phyloP scores from a whole-genome alignment of 257 asterid species.

The Jacaranda mimosifolia region DNA sequence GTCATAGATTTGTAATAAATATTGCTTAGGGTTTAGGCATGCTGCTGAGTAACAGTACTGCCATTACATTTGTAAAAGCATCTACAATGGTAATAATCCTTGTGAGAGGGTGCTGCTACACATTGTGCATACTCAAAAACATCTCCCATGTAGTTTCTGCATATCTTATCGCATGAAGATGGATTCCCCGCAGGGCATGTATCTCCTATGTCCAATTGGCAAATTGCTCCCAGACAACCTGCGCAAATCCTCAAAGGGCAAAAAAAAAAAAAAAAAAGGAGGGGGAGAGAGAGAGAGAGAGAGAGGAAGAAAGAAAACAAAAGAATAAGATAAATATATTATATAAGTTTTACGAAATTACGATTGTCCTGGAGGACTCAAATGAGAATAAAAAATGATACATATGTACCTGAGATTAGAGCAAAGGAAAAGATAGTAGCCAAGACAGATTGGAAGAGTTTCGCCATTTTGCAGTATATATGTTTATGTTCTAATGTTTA shows the following conservation, averaged over 20 bases:
- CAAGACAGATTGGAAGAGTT: background rate
- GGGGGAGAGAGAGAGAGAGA: too few relatives aligned
- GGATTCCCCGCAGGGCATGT: background rate
- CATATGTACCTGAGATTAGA: constrained; percentile 17
- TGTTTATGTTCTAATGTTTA: background rate
- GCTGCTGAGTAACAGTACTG: too few relatives aligned
- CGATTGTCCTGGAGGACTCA: too few relatives aligned
- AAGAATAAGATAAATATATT: background rate
- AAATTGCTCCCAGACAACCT: constrained; percentile 28
- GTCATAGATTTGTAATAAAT: too few relatives aligned
- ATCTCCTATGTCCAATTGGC: constrained; percentile 35
- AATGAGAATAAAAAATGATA: background rate
- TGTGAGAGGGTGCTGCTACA: background rate
- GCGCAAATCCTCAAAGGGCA: too few relatives aligned
- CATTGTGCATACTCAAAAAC: constrained; percentile 9
- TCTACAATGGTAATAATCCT: constrained; percentile 28
- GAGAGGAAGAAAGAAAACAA: too few relatives aligned
- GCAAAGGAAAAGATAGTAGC: constrained; percentile 18
- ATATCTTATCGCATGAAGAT: background rate
- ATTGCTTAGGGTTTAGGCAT: too few relatives aligned
- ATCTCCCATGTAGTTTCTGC: constrained; percentile 27
- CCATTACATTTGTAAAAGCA: constrained; percentile 32
- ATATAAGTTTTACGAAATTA: too few relatives aligned
- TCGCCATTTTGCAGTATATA: constrained; percentile 7
- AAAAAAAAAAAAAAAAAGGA: too few relatives aligned